Conservation (phyloP, 2,329 filamentous ascomycete species). For the Catunica adiposa region DNA sequence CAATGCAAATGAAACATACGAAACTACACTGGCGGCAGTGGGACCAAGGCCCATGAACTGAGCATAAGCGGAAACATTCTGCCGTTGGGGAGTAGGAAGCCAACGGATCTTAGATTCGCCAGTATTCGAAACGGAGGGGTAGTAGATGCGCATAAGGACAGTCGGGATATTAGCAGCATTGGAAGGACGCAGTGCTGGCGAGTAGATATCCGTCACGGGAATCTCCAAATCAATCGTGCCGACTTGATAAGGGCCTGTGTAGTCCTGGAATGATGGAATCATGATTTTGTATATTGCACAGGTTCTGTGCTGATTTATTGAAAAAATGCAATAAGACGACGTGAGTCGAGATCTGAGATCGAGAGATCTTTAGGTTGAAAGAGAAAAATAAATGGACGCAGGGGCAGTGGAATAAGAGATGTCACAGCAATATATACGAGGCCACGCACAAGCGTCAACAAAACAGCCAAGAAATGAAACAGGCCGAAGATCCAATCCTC, state of each 20-base stretch:
- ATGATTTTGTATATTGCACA: not conserved
- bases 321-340: not conserved
- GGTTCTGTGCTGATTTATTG: not conserved
- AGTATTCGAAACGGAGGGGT: constrained; percentile 43
- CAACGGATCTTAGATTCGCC: constrained; percentile 48
- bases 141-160: constrained; percentile 67
- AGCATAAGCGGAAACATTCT: constrained; percentile 58
- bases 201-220: constrained; percentile 42
- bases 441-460: not conserved
- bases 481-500: not conserved
- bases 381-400: too few relatives aligned
- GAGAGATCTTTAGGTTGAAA: not conserved
- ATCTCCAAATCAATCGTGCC: constrained; percentile 71
- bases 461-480: not conserved
- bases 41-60: constrained; percentile 54
- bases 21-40: constrained; percentile 40
- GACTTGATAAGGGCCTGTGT: constrained; percentile 62
- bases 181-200: constrained; percentile 36
- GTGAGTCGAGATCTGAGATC: not conserved
- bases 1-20: constrained; percentile 27
- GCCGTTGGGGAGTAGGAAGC: constrained; percentile 61
- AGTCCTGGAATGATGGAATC: constrained; percentile 55
- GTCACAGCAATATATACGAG: not conserved
- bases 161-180: constrained; percentile 47
- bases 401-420: not conserved